Evolutionary conservation across 2,329 filamentous ascomycete species (phyloP), one percentile per base, ranked within the genome.

Genomic region (Colletotrichum liaoningense): DNA sequence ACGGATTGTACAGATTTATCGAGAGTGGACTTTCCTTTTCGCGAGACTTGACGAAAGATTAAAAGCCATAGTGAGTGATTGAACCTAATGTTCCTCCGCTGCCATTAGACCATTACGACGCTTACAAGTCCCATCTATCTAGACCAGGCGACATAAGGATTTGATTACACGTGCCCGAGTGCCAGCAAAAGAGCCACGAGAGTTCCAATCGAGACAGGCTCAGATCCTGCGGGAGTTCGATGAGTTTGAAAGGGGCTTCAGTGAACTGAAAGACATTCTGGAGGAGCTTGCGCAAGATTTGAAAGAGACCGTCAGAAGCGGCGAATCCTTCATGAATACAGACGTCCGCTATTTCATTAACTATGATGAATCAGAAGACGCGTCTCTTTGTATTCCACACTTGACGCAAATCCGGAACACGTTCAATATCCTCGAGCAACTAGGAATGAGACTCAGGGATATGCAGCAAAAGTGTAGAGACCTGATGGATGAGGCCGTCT

Each of bases 271-370:
- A 11, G 49, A 19, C 0, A 1, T 62, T 0, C 11, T 55, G 11
- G 16, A 19, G 2, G 57, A 63, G 1, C 22, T 62, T 0, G 30
- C 22, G 0, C 38, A 52, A 1, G 49, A 56, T 8, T 11, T 68
- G 0, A 46, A 63, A 38, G 58, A 68, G 1, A 55, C 24, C 0
- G 46, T 68, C 0, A 9, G 58, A 1, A 46, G 6, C 1, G 57
- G 66, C 1, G 49, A 63, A 0, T 24, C 26, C 0, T 68, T 68
- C 2, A 56, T 68, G 66, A 33, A 11, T 1, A 57, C 66, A 0
- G 58, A 68, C 5, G 66, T 68, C 12, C n/a, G 33, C 4, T 68
- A 68, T 24, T 68, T 68, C 5, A 46, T 55, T 4, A 30, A 42
- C 7, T 8, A 57, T 2, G 46, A 62, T 4, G 28, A n/a, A 0